These are phyloP conservation scores for Dictyostelium capitatum DNA, from an alignment of 78 protist species.

Conservation along the genomic window DNA sequence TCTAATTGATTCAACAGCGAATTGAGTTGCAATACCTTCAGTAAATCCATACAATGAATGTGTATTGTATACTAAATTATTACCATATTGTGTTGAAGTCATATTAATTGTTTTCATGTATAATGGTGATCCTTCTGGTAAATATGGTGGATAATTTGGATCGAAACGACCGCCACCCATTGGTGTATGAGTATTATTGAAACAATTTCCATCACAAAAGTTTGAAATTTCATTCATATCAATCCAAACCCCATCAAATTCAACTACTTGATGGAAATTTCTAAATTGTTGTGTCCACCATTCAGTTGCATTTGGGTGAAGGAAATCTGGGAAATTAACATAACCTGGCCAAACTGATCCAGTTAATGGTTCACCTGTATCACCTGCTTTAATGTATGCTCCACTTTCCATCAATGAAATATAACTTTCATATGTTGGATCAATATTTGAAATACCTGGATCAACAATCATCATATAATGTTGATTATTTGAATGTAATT, in stretches of 20 bases:
- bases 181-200: background rate
- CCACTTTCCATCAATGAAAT: slow-evolving; percentile 12
- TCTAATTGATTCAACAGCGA: slow-evolving; percentile 48
- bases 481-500: slow-evolving; percentile 79
- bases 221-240: slow-evolving; percentile 93
- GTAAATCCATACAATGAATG: slow-evolving; percentile 86
- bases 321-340: slow-evolving; percentile 89
- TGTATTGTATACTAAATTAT: slow-evolving; percentile 67
- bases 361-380: slow-evolving; percentile 16
- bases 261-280: slow-evolving; percentile 10
- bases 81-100: slow-evolving; percentile 37
- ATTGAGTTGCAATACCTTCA: slow-evolving; percentile 83
- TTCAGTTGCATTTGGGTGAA: slow-evolving; percentile 49
- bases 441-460: slow-evolving; percentile 84
- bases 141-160: slow-evolving; percentile 79
- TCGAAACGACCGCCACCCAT: slow-evolving; percentile 24
- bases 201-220: slow-evolving; percentile 83
- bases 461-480: slow-evolving; percentile 89
- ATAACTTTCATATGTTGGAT: slow-evolving; percentile 39
- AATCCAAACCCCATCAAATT: slow-evolving; percentile 89
- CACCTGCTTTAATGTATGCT: slow-evolving; percentile 51
- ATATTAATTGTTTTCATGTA: slow-evolving; percentile 57
- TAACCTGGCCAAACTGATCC: slow-evolving; percentile 94
- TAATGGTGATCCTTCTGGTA: slow-evolving; percentile 63
- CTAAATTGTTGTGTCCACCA: slow-evolving; percentile 78